These are phyloP conservation scores for Debaryomyces subglobosus DNA, from an alignment of 1,139 yeast genomes.

Conservation along the genomic window DNA sequence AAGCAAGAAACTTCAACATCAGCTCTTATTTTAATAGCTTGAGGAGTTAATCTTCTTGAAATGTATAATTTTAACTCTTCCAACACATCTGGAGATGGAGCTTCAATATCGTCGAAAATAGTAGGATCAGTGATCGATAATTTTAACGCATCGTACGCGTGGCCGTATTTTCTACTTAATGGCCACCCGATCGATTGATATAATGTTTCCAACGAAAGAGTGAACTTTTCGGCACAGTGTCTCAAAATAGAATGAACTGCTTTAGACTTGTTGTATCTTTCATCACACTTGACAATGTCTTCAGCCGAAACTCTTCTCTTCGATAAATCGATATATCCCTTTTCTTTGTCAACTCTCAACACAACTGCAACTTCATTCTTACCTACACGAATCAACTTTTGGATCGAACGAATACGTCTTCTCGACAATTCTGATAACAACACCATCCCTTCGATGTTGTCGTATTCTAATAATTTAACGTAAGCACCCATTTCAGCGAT, in stretches of 20 bases:
- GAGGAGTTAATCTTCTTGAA: slow-evolving; percentile 93
- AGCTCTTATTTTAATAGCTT: slow-evolving; percentile 96
- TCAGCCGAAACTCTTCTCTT: slow-evolving; percentile 98
- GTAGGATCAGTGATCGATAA: slow-evolving; percentile 90
- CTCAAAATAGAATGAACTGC: slow-evolving; percentile 97
- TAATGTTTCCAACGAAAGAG: slow-evolving; percentile 79
- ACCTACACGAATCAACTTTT: slow-evolving; percentile 96
- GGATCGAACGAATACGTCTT: slow-evolving; percentile 98
- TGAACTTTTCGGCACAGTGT: slow-evolving; percentile 97
- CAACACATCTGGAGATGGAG: slow-evolving; percentile 74
- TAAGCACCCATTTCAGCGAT: slow-evolving; percentile 98
- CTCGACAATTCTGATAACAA: slow-evolving; percentile 93
- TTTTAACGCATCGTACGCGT: slow-evolving; percentile 97
- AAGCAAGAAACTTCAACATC: slow-evolving; percentile 97
- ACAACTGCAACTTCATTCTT: slow-evolving; percentile 98
- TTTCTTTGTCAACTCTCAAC: slow-evolving; percentile 97
- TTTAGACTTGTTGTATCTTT: slow-evolving; percentile 93
- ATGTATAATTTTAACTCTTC: slow-evolving; percentile 85
- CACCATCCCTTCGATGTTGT: slow-evolving; percentile 98
- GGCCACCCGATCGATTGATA: slow-evolving; percentile 97
- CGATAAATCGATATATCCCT: slow-evolving; percentile 96
- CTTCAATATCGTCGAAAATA: slow-evolving; percentile 77
- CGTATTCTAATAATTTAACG: slow-evolving; percentile 93
- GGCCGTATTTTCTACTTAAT: slow-evolving; percentile 90
- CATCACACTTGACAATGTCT: slow-evolving; percentile 97